These are phyloP conservation scores for Hypholoma sublateritium DNA, from an alignment of 768 basidiomycete species.

Conservation along the genomic window DNA sequence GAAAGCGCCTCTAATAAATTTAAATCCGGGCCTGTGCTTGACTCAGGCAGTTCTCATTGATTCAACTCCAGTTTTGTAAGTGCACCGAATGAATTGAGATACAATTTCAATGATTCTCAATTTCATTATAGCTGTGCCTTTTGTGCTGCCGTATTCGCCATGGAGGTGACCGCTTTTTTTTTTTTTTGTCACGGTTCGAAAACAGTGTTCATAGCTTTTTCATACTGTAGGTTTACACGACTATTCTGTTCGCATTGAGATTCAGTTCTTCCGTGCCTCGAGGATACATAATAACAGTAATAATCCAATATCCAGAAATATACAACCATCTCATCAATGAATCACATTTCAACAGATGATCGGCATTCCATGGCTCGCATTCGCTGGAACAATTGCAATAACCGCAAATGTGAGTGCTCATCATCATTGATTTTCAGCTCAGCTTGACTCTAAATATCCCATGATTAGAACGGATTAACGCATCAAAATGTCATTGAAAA, in stretches of 20 bases:
- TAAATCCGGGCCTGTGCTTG: neutral
- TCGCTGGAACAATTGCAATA: neutral
- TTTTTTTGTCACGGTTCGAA: neutral
- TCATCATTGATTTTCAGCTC: neutral
- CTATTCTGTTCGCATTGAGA: neutral
- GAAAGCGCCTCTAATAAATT: neutral
- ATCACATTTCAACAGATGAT: neutral
- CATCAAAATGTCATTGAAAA: neutral
- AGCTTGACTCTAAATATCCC: neutral
- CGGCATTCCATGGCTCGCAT: neutral
- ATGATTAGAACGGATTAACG: neutral
- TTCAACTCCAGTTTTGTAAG: neutral
- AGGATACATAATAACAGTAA: neutral
- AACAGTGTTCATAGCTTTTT: too few relatives aligned
- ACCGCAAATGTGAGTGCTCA: neutral
- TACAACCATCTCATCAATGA: neutral
- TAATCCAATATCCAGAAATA: neutral
- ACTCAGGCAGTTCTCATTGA: neutral
- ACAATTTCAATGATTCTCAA: neutral
- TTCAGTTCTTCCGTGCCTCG: neutral
- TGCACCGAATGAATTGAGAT: neutral
- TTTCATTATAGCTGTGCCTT: neutral
- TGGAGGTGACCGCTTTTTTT: neutral
- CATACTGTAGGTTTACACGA: neutral
- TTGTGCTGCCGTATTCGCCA: neutral